Conservation (phyloP, 768 basidiomycete species). For the Panaeolus papilionaceus region DNA sequence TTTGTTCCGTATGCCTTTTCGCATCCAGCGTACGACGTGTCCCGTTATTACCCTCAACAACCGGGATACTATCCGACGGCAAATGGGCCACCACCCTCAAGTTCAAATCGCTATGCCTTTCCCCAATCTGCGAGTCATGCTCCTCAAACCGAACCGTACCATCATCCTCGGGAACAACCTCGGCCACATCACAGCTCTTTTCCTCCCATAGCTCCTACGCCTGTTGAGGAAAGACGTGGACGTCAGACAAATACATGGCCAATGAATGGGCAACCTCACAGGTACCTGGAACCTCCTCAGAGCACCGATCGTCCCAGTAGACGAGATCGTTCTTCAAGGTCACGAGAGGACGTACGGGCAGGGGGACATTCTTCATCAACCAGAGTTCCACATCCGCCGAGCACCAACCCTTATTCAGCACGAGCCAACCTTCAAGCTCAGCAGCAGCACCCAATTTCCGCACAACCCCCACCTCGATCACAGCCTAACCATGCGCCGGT, state of each 20-base stretch:
- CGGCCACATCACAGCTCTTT: conserved; percentile 7
- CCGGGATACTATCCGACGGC: background rate
- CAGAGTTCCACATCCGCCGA: background rate
- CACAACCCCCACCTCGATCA: conserved; percentile 9
- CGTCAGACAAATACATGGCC: conserved; percentile 8
- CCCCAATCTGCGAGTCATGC: background rate
- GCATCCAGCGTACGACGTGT: background rate
- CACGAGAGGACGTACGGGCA: background rate
- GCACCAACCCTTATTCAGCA: background rate
- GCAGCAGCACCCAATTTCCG: conserved; percentile 12
- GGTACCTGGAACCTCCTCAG: background rate
- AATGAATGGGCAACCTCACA: background rate
- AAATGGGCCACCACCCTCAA: background rate
- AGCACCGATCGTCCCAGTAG: background rate
- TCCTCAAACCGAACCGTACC: background rate
- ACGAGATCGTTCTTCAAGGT: conserved; percentile 1
- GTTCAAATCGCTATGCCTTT: background rate
- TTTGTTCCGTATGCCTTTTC: background rate
- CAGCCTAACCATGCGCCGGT: background rate
- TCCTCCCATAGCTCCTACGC: background rate
- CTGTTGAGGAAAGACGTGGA: background rate
- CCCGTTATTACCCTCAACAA: conserved; percentile 1
- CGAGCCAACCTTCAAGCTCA: conserved; percentile 11
- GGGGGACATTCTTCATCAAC: background rate
- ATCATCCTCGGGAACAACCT: conserved; percentile 3